These are phyloP conservation scores for Magnaporthiopsis rhizophila DNA, from an alignment of 2,329 filamentous ascomycete genomes.

Conservation along the genomic window DNA sequence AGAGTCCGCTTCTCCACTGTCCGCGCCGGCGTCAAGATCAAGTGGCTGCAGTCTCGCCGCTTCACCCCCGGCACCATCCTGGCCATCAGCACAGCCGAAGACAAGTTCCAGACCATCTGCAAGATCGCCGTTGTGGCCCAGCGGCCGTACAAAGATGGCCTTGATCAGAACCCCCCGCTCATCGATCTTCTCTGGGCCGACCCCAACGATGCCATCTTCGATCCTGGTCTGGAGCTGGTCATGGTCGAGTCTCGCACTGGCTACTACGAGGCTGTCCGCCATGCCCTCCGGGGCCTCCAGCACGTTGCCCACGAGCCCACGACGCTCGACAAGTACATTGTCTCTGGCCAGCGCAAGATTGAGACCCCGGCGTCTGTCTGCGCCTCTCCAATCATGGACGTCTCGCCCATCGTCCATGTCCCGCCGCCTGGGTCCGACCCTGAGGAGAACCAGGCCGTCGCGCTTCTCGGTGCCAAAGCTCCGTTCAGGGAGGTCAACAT, in stretches of 20 bases:
- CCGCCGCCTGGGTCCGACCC: conserved; percentile 11
- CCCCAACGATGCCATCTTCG: conserved; percentile 51
- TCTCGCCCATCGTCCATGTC: conserved; percentile 24
- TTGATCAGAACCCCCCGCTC: conserved; percentile 59
- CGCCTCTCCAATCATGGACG: conserved; percentile 21
- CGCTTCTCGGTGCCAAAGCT: conserved; percentile 3
- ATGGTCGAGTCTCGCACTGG: conserved; percentile 71
- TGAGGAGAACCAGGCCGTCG: background rate
- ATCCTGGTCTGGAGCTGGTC: conserved; percentile 60
- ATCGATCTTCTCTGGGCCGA: conserved; percentile 69
- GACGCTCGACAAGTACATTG: conserved; percentile 53
- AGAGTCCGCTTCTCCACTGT: conserved; percentile 63
- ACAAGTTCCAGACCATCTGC: conserved; percentile 58
- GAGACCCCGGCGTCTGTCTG: conserved; percentile 22
- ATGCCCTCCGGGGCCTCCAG: conserved; percentile 68
- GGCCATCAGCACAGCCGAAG: conserved; percentile 40
- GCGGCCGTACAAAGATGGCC: conserved; percentile 48
- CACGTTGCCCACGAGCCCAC: conserved; percentile 35
- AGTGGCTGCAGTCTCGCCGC: conserved; percentile 50
- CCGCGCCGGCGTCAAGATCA: conserved; percentile 56
- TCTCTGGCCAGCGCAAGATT: conserved; percentile 32
- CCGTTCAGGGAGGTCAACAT: conserved; percentile 15
- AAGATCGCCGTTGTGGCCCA: conserved; percentile 67
- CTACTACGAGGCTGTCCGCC: conserved; percentile 70
- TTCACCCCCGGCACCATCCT: conserved; percentile 46